A percentile compares a stretch with the other conserved stretches of the same genome.
Conservation (phyloP, 306 rosid species). For the Gastrolobium bilobum region DNA sequence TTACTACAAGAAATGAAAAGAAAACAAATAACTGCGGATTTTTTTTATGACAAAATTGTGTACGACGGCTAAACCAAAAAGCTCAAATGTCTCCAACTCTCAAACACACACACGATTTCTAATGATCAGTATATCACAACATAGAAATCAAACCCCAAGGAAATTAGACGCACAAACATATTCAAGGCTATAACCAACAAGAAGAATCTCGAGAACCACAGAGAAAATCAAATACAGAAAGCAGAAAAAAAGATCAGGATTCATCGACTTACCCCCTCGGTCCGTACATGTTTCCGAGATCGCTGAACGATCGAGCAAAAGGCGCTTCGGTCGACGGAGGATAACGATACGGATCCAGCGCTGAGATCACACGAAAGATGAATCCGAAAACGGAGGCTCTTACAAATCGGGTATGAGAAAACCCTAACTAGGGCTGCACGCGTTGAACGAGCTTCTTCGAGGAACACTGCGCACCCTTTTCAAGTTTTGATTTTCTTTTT, state of each 20-base stretch:
- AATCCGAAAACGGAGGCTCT: background rate
- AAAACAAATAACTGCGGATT: too few species aligned
- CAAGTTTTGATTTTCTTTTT: background rate
- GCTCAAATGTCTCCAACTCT: background rate
- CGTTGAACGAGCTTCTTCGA: conserved; percentile 32
- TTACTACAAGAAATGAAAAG: too few species aligned
- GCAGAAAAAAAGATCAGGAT: background rate
- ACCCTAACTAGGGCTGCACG: conserved; percentile 52
- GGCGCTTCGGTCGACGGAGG: conserved; percentile 52
- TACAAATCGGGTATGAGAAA: background rate
- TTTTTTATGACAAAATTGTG: background rate
- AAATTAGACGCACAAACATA: background rate
- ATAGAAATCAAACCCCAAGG: background rate
- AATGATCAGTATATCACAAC: conserved; percentile 3
- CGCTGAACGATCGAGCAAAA: conserved; percentile 44
- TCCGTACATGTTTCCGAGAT: conserved; percentile 52
- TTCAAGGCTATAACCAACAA: background rate
- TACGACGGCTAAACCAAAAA: background rate
- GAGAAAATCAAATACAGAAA: background rate
- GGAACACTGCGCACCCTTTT: conserved; percentile 10
- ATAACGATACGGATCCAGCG: conserved; percentile 56
- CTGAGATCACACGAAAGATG: conserved; percentile 22
- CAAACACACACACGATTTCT: background rate
- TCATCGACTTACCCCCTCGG: conserved; percentile 48
- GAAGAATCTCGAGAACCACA: background rate